A percentile compares a stretch with the other conserved stretches of the same genome.
phyloP scores from a whole-genome alignment of 1,139 yeast species.

The Lodderomyces theae region DNA sequence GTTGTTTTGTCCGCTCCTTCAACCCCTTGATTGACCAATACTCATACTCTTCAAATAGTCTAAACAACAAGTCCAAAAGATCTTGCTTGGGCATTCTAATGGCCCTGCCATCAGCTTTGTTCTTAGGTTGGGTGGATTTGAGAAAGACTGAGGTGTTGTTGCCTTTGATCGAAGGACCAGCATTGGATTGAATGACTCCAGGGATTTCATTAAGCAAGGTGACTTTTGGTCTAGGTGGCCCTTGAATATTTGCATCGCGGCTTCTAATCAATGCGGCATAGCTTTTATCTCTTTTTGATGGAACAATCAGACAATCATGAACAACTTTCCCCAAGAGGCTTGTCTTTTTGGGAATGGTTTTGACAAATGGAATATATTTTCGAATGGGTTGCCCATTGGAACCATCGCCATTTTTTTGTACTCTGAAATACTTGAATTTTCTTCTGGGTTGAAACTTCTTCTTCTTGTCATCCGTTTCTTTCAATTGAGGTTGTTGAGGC shows the following conservation, averaged over 20 bases:
- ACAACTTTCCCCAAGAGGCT: constrained; percentile 81
- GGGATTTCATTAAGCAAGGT: constrained; percentile 79
- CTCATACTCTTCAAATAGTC: constrained; percentile 90
- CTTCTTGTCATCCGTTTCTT: constrained; percentile 28
- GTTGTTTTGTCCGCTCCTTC: constrained; percentile 92
- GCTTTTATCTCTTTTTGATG: constrained; percentile 68
- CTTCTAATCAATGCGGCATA: constrained; percentile 49
- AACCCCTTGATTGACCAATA: constrained; percentile 96
- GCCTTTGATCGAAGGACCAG: constrained; percentile 78
- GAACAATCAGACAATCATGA: constrained; percentile 89
- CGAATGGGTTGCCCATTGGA: constrained; percentile 23
- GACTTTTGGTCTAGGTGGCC: constrained; percentile 62
- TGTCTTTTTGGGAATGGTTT: constrained; percentile 83
- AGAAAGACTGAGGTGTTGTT: constrained; percentile 62
- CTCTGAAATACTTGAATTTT: constrained; percentile 28
- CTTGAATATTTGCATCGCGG: constrained; percentile 49
- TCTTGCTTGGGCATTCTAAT: constrained; percentile 94
- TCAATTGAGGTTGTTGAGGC: constrained; percentile 35
- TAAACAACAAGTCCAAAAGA: constrained; percentile 80
- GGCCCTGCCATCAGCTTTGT: constrained; percentile 75
- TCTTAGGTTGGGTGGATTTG: constrained; percentile 34
- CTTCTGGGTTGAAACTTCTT: constrained; percentile 23
- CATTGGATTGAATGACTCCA: constrained; percentile 81
- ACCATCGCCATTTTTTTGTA: constrained; percentile 23
- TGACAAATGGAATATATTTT: constrained; percentile 65